Conservation (phyloP, 2,329 filamentous ascomycete species). For the Acrodontium crateriforme region DNA sequence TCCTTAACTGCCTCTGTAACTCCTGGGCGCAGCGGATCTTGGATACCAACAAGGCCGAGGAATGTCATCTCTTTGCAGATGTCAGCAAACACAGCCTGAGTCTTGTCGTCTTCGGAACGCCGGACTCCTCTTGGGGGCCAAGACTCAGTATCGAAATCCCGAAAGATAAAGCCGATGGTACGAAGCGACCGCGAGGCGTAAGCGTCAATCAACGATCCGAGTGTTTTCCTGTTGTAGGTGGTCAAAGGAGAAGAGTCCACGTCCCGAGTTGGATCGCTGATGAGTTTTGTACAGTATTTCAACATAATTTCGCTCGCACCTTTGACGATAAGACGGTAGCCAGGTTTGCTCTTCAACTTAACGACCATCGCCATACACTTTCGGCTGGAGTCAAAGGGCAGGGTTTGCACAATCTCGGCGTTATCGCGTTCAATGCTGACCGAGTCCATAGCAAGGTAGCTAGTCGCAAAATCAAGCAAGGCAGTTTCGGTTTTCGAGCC, state of each 20-base stretch:
- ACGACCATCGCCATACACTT: constrained; percentile 58
- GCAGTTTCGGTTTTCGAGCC: constrained; percentile 70
- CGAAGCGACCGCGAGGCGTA: constrained; percentile 71
- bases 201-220: constrained; percentile 56
- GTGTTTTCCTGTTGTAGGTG: constrained; percentile 40
- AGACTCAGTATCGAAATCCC: constrained; percentile 53
- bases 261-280: constrained; percentile 47
- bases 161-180: constrained; percentile 72
- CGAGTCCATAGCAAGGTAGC: constrained; percentile 50
- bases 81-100: constrained; percentile 51
- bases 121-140: constrained; percentile 61
- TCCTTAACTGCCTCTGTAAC: constrained; percentile 54
- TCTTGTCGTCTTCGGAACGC: constrained; percentile 45
- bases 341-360: constrained; percentile 36
- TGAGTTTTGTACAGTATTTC: constrained; percentile 35
- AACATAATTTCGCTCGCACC: constrained; percentile 39
- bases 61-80: constrained; percentile 62
- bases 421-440: constrained; percentile 50
- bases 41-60: constrained; percentile 58
- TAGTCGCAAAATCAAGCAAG: constrained; percentile 53
- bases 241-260: constrained; percentile 40
- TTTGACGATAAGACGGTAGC: constrained; percentile 43
- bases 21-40: constrained; percentile 56
- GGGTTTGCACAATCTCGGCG: constrained; percentile 41
- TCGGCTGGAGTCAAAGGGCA: constrained; percentile 49